Evolutionary conservation across 2,329 filamentous ascomycete genomes (phyloP).

Genomic region (Aspergillus melleus): DNA sequence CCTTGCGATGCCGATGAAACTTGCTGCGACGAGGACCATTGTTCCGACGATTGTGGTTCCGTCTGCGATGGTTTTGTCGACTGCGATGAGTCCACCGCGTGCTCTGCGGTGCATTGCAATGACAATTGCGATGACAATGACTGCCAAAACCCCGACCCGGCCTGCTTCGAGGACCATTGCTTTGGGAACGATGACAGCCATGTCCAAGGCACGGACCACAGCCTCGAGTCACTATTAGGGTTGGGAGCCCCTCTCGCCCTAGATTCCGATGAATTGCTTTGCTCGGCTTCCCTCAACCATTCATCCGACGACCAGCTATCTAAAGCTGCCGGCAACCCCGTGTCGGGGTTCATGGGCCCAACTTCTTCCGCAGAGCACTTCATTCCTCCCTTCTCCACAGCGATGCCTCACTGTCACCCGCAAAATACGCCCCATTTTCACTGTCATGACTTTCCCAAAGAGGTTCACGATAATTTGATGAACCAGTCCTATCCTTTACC

Average conservation of each 20-base stretch:
- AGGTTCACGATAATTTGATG: constrained; percentile 24
- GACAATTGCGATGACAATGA: constrained; percentile 27
- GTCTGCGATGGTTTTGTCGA: constrained; percentile 44
- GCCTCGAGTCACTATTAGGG: constrained; percentile 34
- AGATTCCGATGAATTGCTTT: constrained; percentile 29
- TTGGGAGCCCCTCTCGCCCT: constrained; percentile 31
- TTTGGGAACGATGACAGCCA: constrained; percentile 21
- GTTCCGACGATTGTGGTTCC: constrained; percentile 39
- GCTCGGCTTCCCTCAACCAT: constrained; percentile 21
- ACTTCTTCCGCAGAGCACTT: constrained; percentile 16
- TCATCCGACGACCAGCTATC: constrained; percentile 18
- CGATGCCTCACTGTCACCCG: constrained; percentile 25
- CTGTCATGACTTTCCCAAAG: constrained; percentile 32
- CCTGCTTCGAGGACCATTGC: constrained; percentile 43
- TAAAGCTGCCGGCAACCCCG: constrained; percentile 22
- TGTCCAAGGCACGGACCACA: constrained; percentile 24
- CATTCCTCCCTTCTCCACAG: constrained; percentile 21
- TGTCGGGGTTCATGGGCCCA: constrained; percentile 17
- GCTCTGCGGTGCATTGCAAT: constrained; percentile 36
- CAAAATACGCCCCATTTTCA: constrained; percentile 29
- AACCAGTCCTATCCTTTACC: constrained; percentile 25
- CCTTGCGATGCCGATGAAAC: constrained; percentile 33
- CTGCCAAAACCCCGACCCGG: constrained; percentile 30
- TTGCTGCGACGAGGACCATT: constrained; percentile 42
- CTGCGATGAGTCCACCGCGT: constrained; percentile 39